phyloP scores from a whole-genome alignment of 192 early-diverging fungal genomes.

The Dissophora ornata region DNA sequence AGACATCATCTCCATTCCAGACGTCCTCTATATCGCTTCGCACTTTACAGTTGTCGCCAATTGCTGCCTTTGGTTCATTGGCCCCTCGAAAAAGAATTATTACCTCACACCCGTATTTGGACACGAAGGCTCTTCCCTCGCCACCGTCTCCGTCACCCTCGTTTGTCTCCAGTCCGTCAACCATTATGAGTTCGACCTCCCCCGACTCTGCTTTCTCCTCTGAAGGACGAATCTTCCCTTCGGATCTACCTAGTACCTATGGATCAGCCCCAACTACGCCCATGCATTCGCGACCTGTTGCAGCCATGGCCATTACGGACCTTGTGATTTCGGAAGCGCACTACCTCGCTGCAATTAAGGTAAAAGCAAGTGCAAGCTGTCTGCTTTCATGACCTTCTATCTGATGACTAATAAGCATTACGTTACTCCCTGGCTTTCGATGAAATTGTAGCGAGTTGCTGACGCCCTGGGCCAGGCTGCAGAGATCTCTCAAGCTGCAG shows the following conservation, averaged over 20 bases:
- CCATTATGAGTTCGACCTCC: slow-evolving; percentile 27
- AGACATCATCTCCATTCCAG: slow-evolving; percentile 5
- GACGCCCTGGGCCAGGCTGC: slow-evolving; percentile 11
- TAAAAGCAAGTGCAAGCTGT: slow-evolving; percentile 1
- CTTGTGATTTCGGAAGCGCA: slow-evolving; percentile 41
- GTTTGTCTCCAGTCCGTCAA: slow-evolving; percentile 14
- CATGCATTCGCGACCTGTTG: slow-evolving; percentile 7
- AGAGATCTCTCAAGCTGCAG: slow-evolving; percentile 9
- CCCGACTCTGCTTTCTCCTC: slow-evolving; percentile 19
- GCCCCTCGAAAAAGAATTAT: slow-evolving; percentile 3
- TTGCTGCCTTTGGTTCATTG: slow-evolving; percentile 1
- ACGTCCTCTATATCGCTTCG: background rate
- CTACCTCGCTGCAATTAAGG: slow-evolving; percentile 26
- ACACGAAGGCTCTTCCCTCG: slow-evolving; percentile 14
- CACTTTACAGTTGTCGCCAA: slow-evolving; percentile 16
- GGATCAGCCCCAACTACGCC: slow-evolving; percentile 12
- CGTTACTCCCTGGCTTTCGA: background rate
- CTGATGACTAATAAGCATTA: background rate
- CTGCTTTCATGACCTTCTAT: background rate
- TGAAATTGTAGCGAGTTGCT: slow-evolving; percentile 31
- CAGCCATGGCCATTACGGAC: slow-evolving; percentile 43
- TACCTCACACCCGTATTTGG: slow-evolving; percentile 9
- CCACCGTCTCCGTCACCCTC: slow-evolving; percentile 6
- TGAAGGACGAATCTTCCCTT: background rate
- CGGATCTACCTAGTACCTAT: slow-evolving; percentile 3